Conservation (phyloP, 345 rosid genomes). For the Euphorbia peplus region DNA sequence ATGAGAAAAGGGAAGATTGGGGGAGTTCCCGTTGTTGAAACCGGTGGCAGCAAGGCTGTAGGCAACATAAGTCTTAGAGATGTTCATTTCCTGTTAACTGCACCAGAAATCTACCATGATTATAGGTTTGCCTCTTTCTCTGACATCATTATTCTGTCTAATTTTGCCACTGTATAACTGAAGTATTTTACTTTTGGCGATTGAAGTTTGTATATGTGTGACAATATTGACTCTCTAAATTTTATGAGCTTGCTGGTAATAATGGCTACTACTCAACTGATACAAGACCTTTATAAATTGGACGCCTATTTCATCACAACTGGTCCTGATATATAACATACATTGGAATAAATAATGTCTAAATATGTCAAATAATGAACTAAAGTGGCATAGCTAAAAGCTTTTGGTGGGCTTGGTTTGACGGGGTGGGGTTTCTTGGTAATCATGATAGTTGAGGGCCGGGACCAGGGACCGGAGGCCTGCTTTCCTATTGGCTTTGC, state of each 20-base stretch:
- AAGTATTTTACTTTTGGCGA: not conserved
- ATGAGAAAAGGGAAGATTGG: conserved; percentile 82
- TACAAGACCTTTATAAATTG: no score
- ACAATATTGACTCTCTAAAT: not conserved
- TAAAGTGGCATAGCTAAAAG: no score
- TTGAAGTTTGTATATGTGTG: not conserved
- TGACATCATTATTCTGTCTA: conserved; percentile 1
- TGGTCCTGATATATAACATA: no score
- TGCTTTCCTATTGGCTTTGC: no score
- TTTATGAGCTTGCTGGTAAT: not conserved
- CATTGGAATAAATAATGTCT: no score
- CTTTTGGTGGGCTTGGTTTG: no score
- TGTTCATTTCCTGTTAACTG: conserved; percentile 81
- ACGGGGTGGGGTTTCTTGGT: no score
- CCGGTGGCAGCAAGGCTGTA: conserved; percentile 55
- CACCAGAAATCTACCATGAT: conserved; percentile 87
- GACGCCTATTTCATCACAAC: no score
- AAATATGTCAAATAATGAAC: no score
- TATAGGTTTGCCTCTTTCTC: conserved; percentile 48
- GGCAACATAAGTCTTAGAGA: conserved; percentile 94
- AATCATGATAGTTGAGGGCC: no score
- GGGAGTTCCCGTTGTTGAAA: conserved; percentile 72
- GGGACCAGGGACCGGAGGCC: no score
- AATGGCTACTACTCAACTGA: not conserved
- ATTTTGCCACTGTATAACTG: not conserved